Evolutionary conservation across 2,329 filamentous ascomycete genomes (phyloP), one percentile per base, ranked within the genome.

Genomic region (Colletotrichum lindemuthianum): DNA sequence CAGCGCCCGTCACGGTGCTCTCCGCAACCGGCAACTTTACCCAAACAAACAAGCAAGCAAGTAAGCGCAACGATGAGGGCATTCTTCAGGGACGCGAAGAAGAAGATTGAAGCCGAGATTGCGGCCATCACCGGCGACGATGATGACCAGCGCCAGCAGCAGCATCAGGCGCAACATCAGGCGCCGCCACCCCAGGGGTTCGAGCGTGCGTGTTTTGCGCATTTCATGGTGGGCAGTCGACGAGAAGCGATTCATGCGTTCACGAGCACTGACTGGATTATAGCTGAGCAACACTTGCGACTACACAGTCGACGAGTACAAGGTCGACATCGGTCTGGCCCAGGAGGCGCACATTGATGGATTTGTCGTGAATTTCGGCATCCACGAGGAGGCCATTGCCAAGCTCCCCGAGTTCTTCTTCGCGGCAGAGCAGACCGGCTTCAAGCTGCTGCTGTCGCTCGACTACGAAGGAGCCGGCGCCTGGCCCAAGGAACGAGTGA

Each of bases 281-380:
- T 34, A 65, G 65, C 53, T 67, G 58, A 65, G 63, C 45, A 67
- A 67, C 49, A 67, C 65, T 0, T 56, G 44, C 32, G 63, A 61
- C 2, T 67, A 63, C 40, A 66, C 49, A 0, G 53, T 60, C 1
- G 63, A 60, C 15, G 65, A 67, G 9, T 67, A 58, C 50, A 57
- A 63, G n/a, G 51, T 45, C 33, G 65, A 67, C 11, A 66, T 67
- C 8, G 43, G 44, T 5, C 32, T 67, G 7, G 65, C 65, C 8
- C 65, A 67, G 16, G 52, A 66, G 40, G 65, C 65, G 2, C 63
- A 66, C 45, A 66, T 67, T 9, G 65, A 67, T 13, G 65, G 57
- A 7, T 67, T 67, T 15, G 65, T 61, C 1, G 16, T 67, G 7
- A 67, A 67, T 41, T 65, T 67, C 45, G 63, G 57, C 6, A 59